A percentile compares a stretch with the other conserved stretches of the same genome.
Conservation (phyloP, 148 eudicot genomes). For the Chenopodium berlandieri region DNA sequence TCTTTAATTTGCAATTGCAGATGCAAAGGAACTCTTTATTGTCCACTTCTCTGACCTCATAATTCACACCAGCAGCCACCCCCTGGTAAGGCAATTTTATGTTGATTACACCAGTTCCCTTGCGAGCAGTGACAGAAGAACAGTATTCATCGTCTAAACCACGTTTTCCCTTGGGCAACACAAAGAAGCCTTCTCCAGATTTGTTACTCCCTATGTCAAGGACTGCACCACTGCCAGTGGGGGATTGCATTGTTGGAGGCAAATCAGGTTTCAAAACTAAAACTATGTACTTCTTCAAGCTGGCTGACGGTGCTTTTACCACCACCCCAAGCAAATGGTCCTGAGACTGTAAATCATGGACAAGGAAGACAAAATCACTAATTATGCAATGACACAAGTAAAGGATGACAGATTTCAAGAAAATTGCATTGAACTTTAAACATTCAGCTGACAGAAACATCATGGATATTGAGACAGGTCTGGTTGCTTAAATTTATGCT, state of each 20-base stretch:
- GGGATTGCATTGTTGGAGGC: conserved; percentile 44
- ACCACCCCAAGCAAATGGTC: conserved; percentile 90
- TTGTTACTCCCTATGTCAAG: conserved; percentile 44
- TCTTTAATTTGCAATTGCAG: conserved; percentile 59
- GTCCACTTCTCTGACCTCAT: conserved; percentile 77
- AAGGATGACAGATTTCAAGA: neutral
- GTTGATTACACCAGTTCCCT: conserved; percentile 64
- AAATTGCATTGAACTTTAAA: neutral
- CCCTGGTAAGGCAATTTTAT: conserved; percentile 79
- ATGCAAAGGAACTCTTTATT: conserved; percentile 71
- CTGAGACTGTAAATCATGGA: conserved; percentile 52
- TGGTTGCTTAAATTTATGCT: neutral
- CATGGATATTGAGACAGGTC: neutral
- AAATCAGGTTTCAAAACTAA: conserved; percentile 73
- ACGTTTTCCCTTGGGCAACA: conserved; percentile 82
- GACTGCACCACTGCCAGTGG: conserved; percentile 31
- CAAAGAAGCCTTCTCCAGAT: conserved; percentile 45
- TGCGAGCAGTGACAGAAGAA: conserved; percentile 59
- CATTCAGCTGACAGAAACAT: neutral
- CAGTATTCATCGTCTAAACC: conserved; percentile 74
- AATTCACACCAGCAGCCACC: conserved; percentile 68
- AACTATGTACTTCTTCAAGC: conserved; percentile 55
- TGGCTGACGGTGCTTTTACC: conserved; percentile 61
- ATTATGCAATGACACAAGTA: neutral
- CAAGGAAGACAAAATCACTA: conserved; percentile 13